Conservation (phyloP, 2,329 filamentous ascomycete species). For the Spiromastix sp. region DNA sequence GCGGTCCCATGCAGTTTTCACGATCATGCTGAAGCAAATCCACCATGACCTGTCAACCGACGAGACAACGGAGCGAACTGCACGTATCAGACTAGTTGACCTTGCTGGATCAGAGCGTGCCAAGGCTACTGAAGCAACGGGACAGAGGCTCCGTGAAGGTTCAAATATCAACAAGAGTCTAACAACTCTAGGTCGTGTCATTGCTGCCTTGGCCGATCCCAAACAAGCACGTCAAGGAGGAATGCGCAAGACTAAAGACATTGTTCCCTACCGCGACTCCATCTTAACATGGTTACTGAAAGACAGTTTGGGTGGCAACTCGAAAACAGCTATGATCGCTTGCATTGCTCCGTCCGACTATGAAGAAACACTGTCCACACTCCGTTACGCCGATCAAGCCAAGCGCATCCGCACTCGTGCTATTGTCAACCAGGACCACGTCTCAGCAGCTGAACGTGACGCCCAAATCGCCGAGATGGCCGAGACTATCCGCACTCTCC, state of each 20-base stretch:
- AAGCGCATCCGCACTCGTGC: slow-evolving; percentile 94
- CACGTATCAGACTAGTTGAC: slow-evolving; percentile 88
- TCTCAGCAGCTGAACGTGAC: slow-evolving; percentile 85
- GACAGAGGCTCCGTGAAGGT: slow-evolving; percentile 79
- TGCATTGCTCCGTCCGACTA: slow-evolving; percentile 94
- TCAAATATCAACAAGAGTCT: slow-evolving; percentile 99
- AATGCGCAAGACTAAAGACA: slow-evolving; percentile 55
- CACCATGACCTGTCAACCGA: slow-evolving; percentile 96
- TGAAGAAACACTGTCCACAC: slow-evolving; percentile 89
- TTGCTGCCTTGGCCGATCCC: slow-evolving; percentile 73
- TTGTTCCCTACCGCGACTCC: slow-evolving; percentile 89
- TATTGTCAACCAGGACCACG: slow-evolving; percentile 88
- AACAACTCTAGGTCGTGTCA: slow-evolving; percentile 88
- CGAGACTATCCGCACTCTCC: slow-evolving; percentile 79
- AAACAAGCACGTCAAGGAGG: slow-evolving; percentile 54
- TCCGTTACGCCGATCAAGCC: slow-evolving; percentile 94
- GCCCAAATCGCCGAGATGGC: slow-evolving; percentile 91
- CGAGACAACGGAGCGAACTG: slow-evolving; percentile 89
- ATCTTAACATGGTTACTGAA: slow-evolving; percentile 79
- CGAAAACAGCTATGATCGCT: slow-evolving; percentile 98
- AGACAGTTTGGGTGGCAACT: slow-evolving; percentile 91
- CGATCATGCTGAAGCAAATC: slow-evolving; percentile 95
- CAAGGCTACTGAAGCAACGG: slow-evolving; percentile 90
- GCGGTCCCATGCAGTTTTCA: slow-evolving; percentile 94
- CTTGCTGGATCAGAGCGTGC: slow-evolving; percentile 90